phyloP scores from a whole-genome alignment of 495 filamentous ascomycete species.

The Aspergillus funiculosus region DNA sequence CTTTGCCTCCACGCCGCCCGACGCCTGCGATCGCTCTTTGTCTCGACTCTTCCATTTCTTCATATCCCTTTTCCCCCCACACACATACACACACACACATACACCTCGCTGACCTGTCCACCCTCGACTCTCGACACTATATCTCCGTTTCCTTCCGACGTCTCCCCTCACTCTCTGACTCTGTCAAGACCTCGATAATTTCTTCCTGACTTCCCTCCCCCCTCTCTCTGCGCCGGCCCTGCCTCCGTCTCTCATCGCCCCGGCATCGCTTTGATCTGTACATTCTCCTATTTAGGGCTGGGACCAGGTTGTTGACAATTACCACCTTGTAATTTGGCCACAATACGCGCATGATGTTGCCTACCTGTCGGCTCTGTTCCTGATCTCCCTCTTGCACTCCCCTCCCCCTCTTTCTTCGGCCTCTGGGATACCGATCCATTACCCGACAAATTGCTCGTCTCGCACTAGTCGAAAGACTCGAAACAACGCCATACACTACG shows the following conservation, averaged over 20 bases:
- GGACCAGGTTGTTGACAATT: neutral
- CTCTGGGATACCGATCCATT: conserved; percentile 7
- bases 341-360: conserved; percentile 31
- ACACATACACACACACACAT: neutral
- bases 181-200: too few species aligned
- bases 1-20: neutral
- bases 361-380: conserved; percentile 26
- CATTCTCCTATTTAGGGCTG: neutral
- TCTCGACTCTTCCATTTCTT: neutral
- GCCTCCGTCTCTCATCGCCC: conserved; percentile 3
- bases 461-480: neutral
- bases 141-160: conserved; percentile 13
- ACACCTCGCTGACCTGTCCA: neutral
- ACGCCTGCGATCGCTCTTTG: conserved; percentile 5
- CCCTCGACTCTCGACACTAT: conserved; percentile 3
- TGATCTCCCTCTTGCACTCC: conserved; percentile 25
- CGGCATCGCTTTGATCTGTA: conserved; percentile 1
- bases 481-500: neutral
- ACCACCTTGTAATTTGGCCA: neutral
- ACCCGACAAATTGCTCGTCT: neutral
- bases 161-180: conserved; percentile 14
- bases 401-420: conserved; percentile 14
- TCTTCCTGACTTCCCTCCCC: conserved; percentile 6
- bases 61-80: neutral
- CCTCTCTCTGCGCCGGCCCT: neutral